Evolutionary conservation across 1,284 basidiomycete genomes (phyloP), one percentile per base, ranked within the genome.

Genomic region (Uromyces viciae-fabae): DNA sequence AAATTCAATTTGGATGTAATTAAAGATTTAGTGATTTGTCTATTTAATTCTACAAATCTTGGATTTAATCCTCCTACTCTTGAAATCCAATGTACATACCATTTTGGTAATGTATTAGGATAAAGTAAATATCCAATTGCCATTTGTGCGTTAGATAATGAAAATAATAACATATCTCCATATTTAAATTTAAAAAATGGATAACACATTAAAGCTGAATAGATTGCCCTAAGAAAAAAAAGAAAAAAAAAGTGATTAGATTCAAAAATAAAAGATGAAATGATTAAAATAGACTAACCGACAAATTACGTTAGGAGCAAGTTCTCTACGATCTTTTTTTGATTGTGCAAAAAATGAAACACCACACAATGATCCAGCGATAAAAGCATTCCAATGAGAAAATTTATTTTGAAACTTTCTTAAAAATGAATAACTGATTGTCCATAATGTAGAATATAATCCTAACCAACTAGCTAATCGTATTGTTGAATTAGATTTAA

Each of bases 291-390:
- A 19, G 2, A 73, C 77, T 73, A 11, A 80, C 77, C 77, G 69
- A 80, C 77, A 80, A 3, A 80, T 56, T 40, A 80, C 68, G 40
- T 72, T 80, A n/a, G 77, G 77, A 11, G 77, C 77, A 19, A 80
- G 42, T 33, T 80, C 77, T 38, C 56, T 72, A 17, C 77, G 68
- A 62, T 72, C 68, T 11, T 46, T 38, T 62, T 72, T 73, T 1
- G 68, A 31, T 62, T 80, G 77, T n/a, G 68, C 68, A 43, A 80
- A 73, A 42, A 80, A 69, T 36, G 77, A 72, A 36, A 80, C 40
- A 33, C 77, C 77, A 43, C 68, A 80, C 38, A 80, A 49, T 3
- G 68, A 58, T 17, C 77, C 77, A 19, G 77, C 77, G 54, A 80
- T 62, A 56, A 80, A 80, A 5, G 77, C 11, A 62, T 72, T 58